These are phyloP conservation scores for Spergularia bocconei DNA, from an alignment of 148 eudicot species.

Conservation along the genomic window DNA sequence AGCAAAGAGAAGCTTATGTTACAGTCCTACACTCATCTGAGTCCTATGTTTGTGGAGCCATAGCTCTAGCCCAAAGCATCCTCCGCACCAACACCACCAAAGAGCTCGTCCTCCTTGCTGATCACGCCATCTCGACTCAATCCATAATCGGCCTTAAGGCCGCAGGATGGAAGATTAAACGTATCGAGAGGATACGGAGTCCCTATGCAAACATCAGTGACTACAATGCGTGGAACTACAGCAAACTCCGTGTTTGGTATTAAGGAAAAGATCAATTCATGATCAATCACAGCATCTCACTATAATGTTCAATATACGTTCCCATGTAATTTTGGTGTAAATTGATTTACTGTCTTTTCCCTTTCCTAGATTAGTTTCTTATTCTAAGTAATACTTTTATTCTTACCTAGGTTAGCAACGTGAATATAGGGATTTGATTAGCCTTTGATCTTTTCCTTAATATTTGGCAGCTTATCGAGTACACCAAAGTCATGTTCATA, in stretches of 20 bases:
- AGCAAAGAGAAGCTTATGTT: conserved; percentile 65
- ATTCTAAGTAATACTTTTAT: too few species aligned
- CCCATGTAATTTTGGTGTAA: too few species aligned
- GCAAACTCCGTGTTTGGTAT: conserved; percentile 57
- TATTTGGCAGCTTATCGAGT: conserved; percentile 60
- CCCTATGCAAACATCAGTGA: conserved; percentile 41
- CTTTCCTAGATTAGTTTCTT: too few species aligned
- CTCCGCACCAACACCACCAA: conserved; percentile 55
- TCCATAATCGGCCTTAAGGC: conserved; percentile 47
- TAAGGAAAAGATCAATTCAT: too few species aligned
- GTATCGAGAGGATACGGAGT: conserved; percentile 51
- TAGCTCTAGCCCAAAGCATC: conserved; percentile 72
- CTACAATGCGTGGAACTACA: conserved; percentile 76
- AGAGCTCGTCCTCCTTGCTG: conserved; percentile 69
- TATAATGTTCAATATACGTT: too few species aligned
- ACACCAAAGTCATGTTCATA: conserved; percentile 62
- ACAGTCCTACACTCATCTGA: conserved; percentile 72
- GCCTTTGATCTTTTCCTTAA: too few species aligned
- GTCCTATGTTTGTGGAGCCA: conserved; percentile 74
- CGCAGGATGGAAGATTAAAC: conserved; percentile 63
- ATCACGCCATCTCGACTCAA: conserved; percentile 38
- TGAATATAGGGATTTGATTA: too few species aligned
- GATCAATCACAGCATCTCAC: too few species aligned
- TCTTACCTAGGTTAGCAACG: too few species aligned
- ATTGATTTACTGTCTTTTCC: too few species aligned